Evolutionary conservation across 2,329 filamentous ascomycete genomes (phyloP).

Genomic region (Thielaviopsis euricoi): DNA sequence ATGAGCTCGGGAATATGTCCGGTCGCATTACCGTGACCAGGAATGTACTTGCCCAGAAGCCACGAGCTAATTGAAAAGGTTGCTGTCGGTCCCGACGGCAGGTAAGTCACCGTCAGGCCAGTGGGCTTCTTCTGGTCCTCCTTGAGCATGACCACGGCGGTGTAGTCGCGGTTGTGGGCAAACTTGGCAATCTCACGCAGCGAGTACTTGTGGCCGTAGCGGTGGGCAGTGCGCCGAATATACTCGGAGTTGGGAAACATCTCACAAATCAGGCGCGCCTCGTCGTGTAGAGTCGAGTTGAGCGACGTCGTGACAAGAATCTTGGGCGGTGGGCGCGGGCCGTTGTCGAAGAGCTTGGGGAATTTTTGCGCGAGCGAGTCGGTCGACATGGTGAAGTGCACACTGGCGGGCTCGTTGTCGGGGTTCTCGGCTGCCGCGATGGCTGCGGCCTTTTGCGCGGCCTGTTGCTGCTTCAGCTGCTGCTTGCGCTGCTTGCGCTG

Average conservation of each 20-base stretch:
- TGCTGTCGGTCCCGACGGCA: slow-evolving; percentile 77
- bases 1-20: slow-evolving; percentile 82
- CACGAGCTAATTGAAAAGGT: slow-evolving; percentile 86
- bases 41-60: slow-evolving; percentile 73
- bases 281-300: slow-evolving; percentile 72
- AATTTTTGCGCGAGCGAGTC: slow-evolving; percentile 41
- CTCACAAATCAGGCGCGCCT: slow-evolving; percentile 61
- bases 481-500: slow-evolving; percentile 29
- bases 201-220: slow-evolving; percentile 78
- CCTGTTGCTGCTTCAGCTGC: slow-evolving; percentile 13
- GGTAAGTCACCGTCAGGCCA: slow-evolving; percentile 67
- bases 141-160: slow-evolving; percentile 66
- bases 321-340: slow-evolving; percentile 51
- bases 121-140: slow-evolving; percentile 78
- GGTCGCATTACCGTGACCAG: slow-evolving; percentile 76
- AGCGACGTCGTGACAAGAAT: slow-evolving; percentile 83
- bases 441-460: slow-evolving; percentile 18
- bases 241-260: slow-evolving; percentile 81
- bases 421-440: slow-evolving; percentile 45
- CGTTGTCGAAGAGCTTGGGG: slow-evolving; percentile 42
- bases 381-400: slow-evolving; percentile 11
- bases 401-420: slow-evolving; percentile 23
- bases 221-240: slow-evolving; percentile 70
- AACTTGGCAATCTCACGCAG: slow-evolving; percentile 81
- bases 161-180: slow-evolving; percentile 67